Percentiles rank a stretch among this genome's conserved stretches.
Conservation (phyloP, 2,329 filamentous ascomycete species). For the Amauroascus verrucosus region DNA sequence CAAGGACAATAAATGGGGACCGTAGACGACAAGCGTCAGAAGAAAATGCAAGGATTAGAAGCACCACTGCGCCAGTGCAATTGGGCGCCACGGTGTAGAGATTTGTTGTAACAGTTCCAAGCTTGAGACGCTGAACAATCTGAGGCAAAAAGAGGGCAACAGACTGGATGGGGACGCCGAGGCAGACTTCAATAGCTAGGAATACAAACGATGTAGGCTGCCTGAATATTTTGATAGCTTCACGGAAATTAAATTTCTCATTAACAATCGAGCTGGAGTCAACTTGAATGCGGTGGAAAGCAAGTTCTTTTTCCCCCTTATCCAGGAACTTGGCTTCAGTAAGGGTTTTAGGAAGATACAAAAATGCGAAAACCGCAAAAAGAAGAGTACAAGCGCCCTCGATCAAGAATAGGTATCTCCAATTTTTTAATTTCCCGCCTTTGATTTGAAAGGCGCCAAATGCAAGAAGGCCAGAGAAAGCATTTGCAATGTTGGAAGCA, state of each 20-base stretch:
- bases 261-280: conserved; percentile 56
- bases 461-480: conserved; percentile 51
- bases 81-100: conserved; percentile 77
- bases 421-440: conserved; percentile 38
- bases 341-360: conserved; percentile 54
- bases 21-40: conserved; percentile 58
- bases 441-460: conserved; percentile 53
- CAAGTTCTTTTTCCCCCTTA: conserved; percentile 56
- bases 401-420: conserved; percentile 44
- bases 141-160: conserved; percentile 50
- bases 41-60: conserved; percentile 60
- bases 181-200: conserved; percentile 48
- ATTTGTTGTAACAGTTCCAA: conserved; percentile 56
- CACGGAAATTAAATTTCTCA: conserved; percentile 32
- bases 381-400: conserved; percentile 48
- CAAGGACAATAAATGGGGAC: conserved; percentile 61
- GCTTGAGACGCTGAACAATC: conserved; percentile 39
- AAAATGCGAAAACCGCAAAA: conserved; percentile 55
- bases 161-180: conserved; percentile 49
- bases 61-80: conserved; percentile 59
- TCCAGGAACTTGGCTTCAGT: conserved; percentile 56
- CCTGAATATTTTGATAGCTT: conserved; percentile 41
- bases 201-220: conserved; percentile 46
- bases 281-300: conserved; percentile 64
- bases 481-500: conserved; percentile 60